A percentile compares a stretch with the other conserved stretches of the same genome.
Conservation (phyloP, 495 filamentous ascomycete species). For the Neurospora sp. region DNA sequence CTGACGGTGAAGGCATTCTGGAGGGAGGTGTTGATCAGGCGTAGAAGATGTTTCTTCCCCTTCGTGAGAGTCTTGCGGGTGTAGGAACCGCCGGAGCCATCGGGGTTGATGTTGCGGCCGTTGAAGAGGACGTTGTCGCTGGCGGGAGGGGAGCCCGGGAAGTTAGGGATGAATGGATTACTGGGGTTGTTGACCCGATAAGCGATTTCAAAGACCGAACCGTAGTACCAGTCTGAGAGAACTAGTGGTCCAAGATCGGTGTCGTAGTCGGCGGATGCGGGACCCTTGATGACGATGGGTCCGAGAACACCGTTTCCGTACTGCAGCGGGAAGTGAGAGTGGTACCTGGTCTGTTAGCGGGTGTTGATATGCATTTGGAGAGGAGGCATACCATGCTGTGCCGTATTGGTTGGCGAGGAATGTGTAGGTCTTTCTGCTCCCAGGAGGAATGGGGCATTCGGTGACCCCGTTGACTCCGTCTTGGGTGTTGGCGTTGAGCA, state of each 20-base stretch:
- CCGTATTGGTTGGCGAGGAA: conserved; percentile 44
- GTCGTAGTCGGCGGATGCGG: conserved; percentile 42
- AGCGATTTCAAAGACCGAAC: conserved; percentile 13
- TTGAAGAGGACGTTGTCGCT: conserved; percentile 28
- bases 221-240: conserved; percentile 36
- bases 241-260: conserved; percentile 35
- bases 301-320: conserved; percentile 42
- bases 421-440: conserved; percentile 31
- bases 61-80: conserved; percentile 24
- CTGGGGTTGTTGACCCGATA: conserved; percentile 12
- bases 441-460: conserved; percentile 42
- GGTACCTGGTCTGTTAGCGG: conserved; percentile 30
- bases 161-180: conserved; percentile 22
- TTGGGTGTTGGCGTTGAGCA: conserved; percentile 25
- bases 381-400: conserved; percentile 16
- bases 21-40: conserved; percentile 41
- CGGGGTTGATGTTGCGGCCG: conserved; percentile 31
- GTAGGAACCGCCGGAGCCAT: conserved; percentile 17
- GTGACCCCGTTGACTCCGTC: conserved; percentile 39
- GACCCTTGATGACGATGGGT: conserved; percentile 47
- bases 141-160: conserved; percentile 19
- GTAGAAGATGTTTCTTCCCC: conserved; percentile 36
- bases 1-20: conserved; percentile 21
- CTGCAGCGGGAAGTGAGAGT: conserved; percentile 45
- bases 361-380: neutral